phyloP scores from a whole-genome alignment of 2,329 filamentous ascomycete genomes.

The Basipetospora chlamydospora region DNA sequence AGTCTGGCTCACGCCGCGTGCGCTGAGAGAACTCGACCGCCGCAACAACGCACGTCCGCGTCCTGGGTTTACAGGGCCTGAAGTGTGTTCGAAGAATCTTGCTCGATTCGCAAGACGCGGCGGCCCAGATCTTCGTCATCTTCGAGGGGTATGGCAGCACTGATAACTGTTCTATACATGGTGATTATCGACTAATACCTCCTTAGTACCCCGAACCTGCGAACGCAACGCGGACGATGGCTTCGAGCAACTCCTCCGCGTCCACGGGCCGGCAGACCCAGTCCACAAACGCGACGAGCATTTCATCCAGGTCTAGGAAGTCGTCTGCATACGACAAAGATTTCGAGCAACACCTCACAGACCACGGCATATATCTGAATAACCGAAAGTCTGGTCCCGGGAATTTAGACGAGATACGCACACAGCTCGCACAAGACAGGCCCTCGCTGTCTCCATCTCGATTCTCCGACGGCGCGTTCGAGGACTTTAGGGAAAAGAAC shows the following conservation, averaged over 20 bases:
- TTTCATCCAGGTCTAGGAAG: too few relatives aligned
- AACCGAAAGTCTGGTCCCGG: too few relatives aligned
- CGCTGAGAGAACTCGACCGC: not conserved
- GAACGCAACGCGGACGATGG: too few relatives aligned
- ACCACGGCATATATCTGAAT: not conserved
- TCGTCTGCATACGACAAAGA: not conserved
- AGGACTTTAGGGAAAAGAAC: too few relatives aligned
- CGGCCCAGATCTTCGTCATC: constrained; percentile 12
- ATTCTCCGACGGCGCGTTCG: too few relatives aligned
- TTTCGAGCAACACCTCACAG: not conserved
- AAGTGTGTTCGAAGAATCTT: not conserved
- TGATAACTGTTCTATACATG: too few relatives aligned
- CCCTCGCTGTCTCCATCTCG: too few relatives aligned
- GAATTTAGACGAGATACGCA: constrained; percentile 10
- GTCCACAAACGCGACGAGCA: too few relatives aligned
- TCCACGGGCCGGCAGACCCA: too few relatives aligned
- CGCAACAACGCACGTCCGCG: not conserved
- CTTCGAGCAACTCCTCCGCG: too few relatives aligned
- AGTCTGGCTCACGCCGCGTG: not conserved
- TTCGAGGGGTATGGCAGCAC: constrained; percentile 14
- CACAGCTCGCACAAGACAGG: constrained; percentile 14
- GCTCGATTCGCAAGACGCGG: constrained; percentile 13
- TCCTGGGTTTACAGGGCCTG: not conserved
- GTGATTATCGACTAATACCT: too few relatives aligned
- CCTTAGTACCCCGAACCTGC: too few relatives aligned